These are phyloP conservation scores for Penicillium sp. DNA, from an alignment of 2,329 filamentous ascomycete species.

Conservation along the genomic window DNA sequence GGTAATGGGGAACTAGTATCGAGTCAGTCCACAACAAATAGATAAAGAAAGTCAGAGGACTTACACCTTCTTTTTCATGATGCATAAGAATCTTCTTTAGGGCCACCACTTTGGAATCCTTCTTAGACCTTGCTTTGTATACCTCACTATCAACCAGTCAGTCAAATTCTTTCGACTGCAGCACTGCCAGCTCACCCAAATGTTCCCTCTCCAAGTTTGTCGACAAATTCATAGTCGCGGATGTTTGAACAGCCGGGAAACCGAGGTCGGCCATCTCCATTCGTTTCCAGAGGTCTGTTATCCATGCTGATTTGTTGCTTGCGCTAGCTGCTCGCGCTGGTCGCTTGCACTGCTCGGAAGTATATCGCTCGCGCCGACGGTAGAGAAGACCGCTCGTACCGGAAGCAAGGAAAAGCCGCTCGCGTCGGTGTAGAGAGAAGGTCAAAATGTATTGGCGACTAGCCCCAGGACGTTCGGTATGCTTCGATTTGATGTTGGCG, in stretches of 20 bases:
- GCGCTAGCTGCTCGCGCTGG: background rate
- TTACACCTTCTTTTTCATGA: slow-evolving; percentile 92
- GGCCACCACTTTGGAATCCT: slow-evolving; percentile 73
- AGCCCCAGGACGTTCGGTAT: background rate
- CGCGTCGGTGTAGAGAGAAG: background rate
- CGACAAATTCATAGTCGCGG: slow-evolving; percentile 42
- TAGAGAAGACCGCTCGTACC: background rate
- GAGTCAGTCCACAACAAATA: background rate
- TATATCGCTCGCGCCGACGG: background rate
- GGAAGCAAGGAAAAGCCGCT: background rate
- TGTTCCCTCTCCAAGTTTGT: slow-evolving; percentile 82
- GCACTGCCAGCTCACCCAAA: slow-evolving; percentile 68
- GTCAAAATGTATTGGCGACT: background rate
- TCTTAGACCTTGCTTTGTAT: slow-evolving; percentile 78
- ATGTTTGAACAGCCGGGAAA: slow-evolving; percentile 77
- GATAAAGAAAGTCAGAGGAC: slow-evolving; percentile 25
- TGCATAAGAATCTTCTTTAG: slow-evolving; percentile 99
- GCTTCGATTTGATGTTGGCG: background rate
- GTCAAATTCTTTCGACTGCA: background rate
- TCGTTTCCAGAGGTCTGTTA: slow-evolving; percentile 47
- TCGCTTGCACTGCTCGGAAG: background rate
- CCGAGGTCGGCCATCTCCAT: slow-evolving; percentile 51
- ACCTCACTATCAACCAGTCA: slow-evolving; percentile 65
- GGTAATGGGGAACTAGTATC: slow-evolving; percentile 78
- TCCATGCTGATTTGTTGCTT: slow-evolving; percentile 30